These are phyloP conservation scores for Phytophthora multivora DNA, from an alignment of 352 stramenopile species.

Conservation along the genomic window DNA sequence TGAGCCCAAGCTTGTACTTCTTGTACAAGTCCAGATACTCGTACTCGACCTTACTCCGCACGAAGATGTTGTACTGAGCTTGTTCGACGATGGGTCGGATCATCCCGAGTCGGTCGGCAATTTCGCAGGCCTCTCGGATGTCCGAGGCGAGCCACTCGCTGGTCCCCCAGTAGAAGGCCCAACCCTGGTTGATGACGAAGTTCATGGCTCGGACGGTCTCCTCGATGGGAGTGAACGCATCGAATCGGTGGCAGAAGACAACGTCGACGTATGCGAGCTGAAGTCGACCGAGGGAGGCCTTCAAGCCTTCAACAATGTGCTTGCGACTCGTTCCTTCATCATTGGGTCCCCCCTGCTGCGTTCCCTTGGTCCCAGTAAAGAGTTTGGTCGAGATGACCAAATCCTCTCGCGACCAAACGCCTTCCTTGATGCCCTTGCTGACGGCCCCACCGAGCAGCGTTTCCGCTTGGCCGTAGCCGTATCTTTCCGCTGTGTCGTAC, in stretches of 20 bases:
- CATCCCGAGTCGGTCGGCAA: not conserved
- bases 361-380: slow-evolving; percentile 4
- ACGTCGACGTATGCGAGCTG: slow-evolving; percentile 3
- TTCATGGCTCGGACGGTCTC: slow-evolving; percentile 7
- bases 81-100: slow-evolving; percentile 8
- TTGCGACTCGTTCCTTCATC: slow-evolving; percentile 5
- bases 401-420: slow-evolving; percentile 1
- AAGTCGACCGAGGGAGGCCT: not conserved
- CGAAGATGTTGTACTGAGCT: slow-evolving; percentile 10
- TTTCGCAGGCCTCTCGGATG: slow-evolving; percentile 7
- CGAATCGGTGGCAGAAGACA: slow-evolving; percentile 7
- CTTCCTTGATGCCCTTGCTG: not conserved
- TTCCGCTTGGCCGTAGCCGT: slow-evolving; percentile 9
- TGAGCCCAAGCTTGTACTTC: slow-evolving; percentile 20
- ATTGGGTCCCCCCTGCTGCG: slow-evolving; percentile 1
- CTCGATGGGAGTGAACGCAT: slow-evolving; percentile 30
- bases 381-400: slow-evolving; percentile 10
- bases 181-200: slow-evolving; percentile 5
- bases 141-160: slow-evolving; percentile 1
- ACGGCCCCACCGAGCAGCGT: slow-evolving; percentile 1
- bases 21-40: slow-evolving; percentile 21
- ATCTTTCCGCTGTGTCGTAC: slow-evolving; percentile 6
- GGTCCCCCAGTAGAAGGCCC: slow-evolving; percentile 14
- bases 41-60: slow-evolving; percentile 23
- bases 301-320: slow-evolving; percentile 4